These are phyloP conservation scores for Globisporangium cederbergense DNA, from an alignment of 352 stramenopile species.

Conservation along the genomic window DNA sequence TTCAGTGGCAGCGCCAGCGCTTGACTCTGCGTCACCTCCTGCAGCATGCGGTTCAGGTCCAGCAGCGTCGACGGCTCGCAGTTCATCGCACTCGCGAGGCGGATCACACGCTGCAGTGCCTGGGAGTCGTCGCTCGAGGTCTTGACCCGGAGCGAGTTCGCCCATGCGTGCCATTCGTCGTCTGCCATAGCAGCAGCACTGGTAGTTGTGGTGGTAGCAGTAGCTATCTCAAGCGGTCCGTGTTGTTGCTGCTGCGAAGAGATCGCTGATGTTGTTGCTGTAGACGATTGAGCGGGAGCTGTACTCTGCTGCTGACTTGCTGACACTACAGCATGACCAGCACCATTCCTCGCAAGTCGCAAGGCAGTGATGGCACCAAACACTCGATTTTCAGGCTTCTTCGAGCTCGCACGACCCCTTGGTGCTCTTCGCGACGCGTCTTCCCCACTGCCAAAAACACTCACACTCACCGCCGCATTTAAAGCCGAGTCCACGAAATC, in stretches of 20 bases:
- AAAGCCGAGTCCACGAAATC: constrained; percentile 67
- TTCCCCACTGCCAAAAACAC: constrained; percentile 28
- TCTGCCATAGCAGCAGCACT: constrained; percentile 23
- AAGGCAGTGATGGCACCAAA: not conserved
- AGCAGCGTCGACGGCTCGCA: constrained; percentile 47
- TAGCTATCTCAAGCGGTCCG: not conserved
- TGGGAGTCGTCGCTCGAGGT: constrained; percentile 38
- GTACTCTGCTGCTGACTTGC: not conserved
- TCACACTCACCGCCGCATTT: constrained; percentile 35
- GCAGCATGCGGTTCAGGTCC: constrained; percentile 57
- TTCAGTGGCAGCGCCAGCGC: not conserved
- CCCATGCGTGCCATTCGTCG: constrained; percentile 50
- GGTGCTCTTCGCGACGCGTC: constrained; percentile 23
- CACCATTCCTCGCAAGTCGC: not conserved
- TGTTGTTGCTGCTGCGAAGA: not conserved
- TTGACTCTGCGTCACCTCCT: constrained; percentile 28
- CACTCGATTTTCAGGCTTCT: constrained; percentile 5
- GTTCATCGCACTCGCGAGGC: constrained; percentile 60
- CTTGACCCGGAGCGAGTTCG: constrained; percentile 30
- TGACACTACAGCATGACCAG: not conserved
- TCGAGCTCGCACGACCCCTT: constrained; percentile 17
- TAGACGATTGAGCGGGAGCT: not conserved
- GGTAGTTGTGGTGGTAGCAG: not conserved
- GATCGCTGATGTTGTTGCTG: not conserved
- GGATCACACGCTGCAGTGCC: constrained; percentile 61